phyloP scores from a whole-genome alignment of 768 basidiomycete species.

The Boletus insuetus region DNA sequence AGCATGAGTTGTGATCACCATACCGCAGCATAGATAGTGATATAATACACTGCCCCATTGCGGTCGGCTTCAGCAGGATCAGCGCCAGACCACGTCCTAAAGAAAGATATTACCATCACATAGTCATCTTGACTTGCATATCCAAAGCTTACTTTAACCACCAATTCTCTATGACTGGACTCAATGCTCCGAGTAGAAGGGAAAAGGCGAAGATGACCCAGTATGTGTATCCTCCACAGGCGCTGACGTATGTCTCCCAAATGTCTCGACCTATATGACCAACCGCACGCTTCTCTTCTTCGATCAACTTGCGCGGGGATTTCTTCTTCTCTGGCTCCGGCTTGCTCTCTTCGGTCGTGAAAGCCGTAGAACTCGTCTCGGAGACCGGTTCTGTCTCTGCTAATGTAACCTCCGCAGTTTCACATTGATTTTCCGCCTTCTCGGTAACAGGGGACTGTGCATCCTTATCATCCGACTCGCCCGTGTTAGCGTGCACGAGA shows the following conservation, averaged over 20 bases:
- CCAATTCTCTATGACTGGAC: conserved; percentile 69
- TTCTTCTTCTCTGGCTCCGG: conserved; percentile 50
- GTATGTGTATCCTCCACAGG: conserved; percentile 48
- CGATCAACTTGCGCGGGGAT: conserved; percentile 75
- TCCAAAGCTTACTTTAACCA: conserved; percentile 53
- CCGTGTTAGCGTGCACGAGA: conserved; percentile 57
- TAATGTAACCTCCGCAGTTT: conserved; percentile 21
- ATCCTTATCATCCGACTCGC: conserved; percentile 45
- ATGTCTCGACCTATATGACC: conserved; percentile 66
- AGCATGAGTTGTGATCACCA: conserved; percentile 13
- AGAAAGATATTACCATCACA: conserved; percentile 24
- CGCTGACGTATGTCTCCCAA: conserved; percentile 58
- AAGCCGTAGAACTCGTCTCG: conserved; percentile 46
- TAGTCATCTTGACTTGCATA: background rate
- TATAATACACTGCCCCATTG: conserved; percentile 46
- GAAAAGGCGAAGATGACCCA: conserved; percentile 57
- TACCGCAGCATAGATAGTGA: conserved; percentile 65
- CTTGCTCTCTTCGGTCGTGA: conserved; percentile 34
- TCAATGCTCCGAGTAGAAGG: conserved; percentile 55
- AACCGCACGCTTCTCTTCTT: conserved; percentile 78
- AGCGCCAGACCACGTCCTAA: conserved; percentile 56
- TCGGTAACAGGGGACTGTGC: conserved; percentile 15
- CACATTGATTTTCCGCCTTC: background rate
- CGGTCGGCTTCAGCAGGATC: conserved; percentile 37
- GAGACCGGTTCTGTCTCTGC: conserved; percentile 26